phyloP scores from a whole-genome alignment of 768 basidiomycete species.

The Xerocomus spinulosus region DNA sequence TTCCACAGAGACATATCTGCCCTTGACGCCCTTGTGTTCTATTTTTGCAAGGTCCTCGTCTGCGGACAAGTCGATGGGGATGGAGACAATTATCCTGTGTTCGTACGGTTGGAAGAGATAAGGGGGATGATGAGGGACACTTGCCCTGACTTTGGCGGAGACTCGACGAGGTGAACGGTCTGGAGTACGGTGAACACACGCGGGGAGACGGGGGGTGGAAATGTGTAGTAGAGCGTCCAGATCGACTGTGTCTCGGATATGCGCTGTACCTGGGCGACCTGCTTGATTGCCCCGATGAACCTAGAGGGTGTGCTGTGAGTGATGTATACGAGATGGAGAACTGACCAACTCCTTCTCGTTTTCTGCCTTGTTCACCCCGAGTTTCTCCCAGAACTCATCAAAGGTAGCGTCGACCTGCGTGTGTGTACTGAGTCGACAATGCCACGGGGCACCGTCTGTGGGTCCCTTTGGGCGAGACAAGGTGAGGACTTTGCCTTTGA shows the following conservation, averaged over 20 bases:
- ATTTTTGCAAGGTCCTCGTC: conserved; percentile 55
- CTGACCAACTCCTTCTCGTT: conserved; percentile 62
- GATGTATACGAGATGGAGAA: background rate
- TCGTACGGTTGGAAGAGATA: background rate
- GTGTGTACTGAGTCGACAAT: conserved; percentile 66
- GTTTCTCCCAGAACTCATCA: conserved; percentile 66
- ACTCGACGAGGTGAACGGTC: conserved; percentile 48
- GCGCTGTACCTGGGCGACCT: conserved; percentile 56
- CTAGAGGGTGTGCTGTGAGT: conserved; percentile 33
- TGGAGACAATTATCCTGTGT: conserved; percentile 44
- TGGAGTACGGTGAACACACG: conserved; percentile 75
- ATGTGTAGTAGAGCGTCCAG: conserved; percentile 72
- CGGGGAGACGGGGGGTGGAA: conserved; percentile 64
- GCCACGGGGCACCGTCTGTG: conserved; percentile 60
- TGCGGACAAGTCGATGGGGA: conserved; percentile 61
- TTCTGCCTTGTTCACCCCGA: conserved; percentile 60
- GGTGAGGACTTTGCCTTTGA: conserved; percentile 52
- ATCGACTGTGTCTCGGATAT: conserved; percentile 61
- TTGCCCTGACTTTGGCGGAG: conserved; percentile 57
- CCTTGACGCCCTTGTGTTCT: conserved; percentile 62
- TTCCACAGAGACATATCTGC: conserved; percentile 69
- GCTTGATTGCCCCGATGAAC: conserved; percentile 61
- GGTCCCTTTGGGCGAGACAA: conserved; percentile 47
- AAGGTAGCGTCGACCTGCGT: conserved; percentile 62
- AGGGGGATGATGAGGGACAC: conserved; percentile 10